Evolutionary conservation across 2,329 filamentous ascomycete species (phyloP).

Genomic region (Lizonia empirigonia): DNA sequence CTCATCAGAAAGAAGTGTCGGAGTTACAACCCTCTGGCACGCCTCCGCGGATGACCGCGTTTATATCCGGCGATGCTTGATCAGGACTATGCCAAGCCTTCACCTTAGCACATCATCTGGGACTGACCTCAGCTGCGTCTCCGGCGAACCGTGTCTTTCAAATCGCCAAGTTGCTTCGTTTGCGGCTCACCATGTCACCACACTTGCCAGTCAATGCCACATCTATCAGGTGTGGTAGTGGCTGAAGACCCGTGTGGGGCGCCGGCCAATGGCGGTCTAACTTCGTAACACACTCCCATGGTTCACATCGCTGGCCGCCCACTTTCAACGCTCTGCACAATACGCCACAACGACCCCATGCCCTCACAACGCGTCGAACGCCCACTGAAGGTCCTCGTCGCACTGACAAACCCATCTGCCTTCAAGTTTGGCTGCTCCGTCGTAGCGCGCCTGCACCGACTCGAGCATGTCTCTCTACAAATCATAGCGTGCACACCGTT

Average conservation of each 20-base stretch:
- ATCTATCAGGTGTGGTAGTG: slow-evolving; percentile 2
- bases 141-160: neutral
- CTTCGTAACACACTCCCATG: slow-evolving; percentile 16
- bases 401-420: slow-evolving; percentile 68
- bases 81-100: slow-evolving; percentile 1
- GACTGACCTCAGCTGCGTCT: neutral
- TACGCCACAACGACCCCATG: slow-evolving; percentile 22
- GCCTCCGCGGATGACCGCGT: neutral
- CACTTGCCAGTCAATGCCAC: slow-evolving; percentile 2
- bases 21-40: no score
- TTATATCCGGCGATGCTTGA: neutral
- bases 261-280: slow-evolving; percentile 32
- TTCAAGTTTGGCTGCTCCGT: slow-evolving; percentile 70
- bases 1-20: no score
- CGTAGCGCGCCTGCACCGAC: slow-evolving; percentile 69
- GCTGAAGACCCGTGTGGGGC: slow-evolving; percentile 14
- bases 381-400: slow-evolving; percentile 61
- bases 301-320: slow-evolving; percentile 10
- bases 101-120: neutral
- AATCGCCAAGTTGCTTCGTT: neutral
- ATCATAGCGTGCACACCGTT: slow-evolving; percentile 40
- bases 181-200: slow-evolving; percentile 3
- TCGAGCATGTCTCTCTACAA: slow-evolving; percentile 63
- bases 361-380: slow-evolving; percentile 28
- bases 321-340: slow-evolving; percentile 11